Percentiles rank a stretch among this genome's conserved stretches.
Evolutionary conservation across 345 rosid genomes (phyloP).

Genomic region (Luvunga scandens): DNA sequence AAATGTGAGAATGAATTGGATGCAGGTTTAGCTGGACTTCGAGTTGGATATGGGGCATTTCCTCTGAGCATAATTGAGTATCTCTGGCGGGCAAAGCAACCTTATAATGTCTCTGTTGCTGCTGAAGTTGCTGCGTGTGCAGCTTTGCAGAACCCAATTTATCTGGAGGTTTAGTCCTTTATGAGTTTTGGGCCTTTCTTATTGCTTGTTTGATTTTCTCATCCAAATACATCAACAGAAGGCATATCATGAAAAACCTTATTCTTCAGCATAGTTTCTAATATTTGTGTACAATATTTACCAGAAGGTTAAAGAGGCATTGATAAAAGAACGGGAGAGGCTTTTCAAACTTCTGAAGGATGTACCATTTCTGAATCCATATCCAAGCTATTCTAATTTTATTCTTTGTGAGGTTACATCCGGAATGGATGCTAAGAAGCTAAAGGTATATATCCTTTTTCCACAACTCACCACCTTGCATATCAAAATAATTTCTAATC

Average conservation of each 20-base stretch:
- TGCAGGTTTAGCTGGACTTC: conserved; percentile 87
- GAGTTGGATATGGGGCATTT: conserved; percentile 97
- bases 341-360: conserved; percentile 62
- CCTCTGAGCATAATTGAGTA: conserved; percentile 81
- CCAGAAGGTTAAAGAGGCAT: conserved; percentile 69
- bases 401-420: conserved; percentile 80
- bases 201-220: neutral
- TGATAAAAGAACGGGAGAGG: conserved; percentile 73
- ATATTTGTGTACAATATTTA: conserved; percentile 13
- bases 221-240: neutral
- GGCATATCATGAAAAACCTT: neutral
- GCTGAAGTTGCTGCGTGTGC: conserved; percentile 95
- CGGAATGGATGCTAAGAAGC: conserved; percentile 82
- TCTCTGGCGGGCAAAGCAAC: conserved; percentile 93
- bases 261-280: conserved; percentile 2
- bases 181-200: neutral
- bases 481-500: neutral
- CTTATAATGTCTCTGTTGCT: conserved; percentile 92
- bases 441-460: conserved; percentile 44
- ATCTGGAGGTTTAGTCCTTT: conserved; percentile 55
- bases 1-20: neutral
- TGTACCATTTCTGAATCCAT: conserved; percentile 79
- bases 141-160: conserved; percentile 66
- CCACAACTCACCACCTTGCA: neutral
- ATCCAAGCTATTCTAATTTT: conserved; percentile 82